phyloP scores from a whole-genome alignment of 768 basidiomycete genomes.

The Boletus rufocinnamomeus region DNA sequence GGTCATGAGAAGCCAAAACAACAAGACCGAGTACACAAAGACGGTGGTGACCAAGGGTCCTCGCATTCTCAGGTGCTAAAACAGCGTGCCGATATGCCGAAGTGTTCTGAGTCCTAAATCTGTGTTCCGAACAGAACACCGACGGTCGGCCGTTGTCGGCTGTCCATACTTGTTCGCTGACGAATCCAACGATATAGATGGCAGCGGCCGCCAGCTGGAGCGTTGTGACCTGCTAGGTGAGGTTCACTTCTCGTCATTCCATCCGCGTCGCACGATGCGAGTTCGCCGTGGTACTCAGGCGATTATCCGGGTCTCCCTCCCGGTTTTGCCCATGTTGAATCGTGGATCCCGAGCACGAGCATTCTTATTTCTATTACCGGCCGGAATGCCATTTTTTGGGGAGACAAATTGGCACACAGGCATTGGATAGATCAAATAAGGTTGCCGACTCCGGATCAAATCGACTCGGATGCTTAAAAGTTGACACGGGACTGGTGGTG shows the following conservation, averaged over 20 bases:
- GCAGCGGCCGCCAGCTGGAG: slow-evolving; percentile 2
- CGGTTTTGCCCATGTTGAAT: not conserved
- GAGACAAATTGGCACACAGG: not conserved
- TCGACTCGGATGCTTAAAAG: not conserved
- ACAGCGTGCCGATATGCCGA: no score
- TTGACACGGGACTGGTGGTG: no score
- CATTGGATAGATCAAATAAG: not conserved
- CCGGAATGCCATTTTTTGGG: not conserved
- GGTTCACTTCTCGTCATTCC: not conserved
- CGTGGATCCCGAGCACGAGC: not conserved
- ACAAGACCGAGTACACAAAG: not conserved
- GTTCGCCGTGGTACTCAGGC: not conserved
- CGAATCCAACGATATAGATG: not conserved
- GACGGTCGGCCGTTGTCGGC: no score
- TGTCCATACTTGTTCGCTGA: not conserved
- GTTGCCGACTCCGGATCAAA: not conserved
- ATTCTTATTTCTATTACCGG: not conserved
- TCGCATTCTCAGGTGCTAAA: not conserved
- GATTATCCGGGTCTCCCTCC: not conserved
- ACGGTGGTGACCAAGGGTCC: not conserved
- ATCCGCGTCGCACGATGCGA: not conserved
- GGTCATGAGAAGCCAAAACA: not conserved
- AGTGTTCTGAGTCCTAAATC: not conserved
- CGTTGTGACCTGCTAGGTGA: not conserved
- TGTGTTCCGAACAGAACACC: not conserved